Conservation (phyloP, 2,329 filamentous ascomycete genomes). For the Sphaerostilbella broomeana region DNA sequence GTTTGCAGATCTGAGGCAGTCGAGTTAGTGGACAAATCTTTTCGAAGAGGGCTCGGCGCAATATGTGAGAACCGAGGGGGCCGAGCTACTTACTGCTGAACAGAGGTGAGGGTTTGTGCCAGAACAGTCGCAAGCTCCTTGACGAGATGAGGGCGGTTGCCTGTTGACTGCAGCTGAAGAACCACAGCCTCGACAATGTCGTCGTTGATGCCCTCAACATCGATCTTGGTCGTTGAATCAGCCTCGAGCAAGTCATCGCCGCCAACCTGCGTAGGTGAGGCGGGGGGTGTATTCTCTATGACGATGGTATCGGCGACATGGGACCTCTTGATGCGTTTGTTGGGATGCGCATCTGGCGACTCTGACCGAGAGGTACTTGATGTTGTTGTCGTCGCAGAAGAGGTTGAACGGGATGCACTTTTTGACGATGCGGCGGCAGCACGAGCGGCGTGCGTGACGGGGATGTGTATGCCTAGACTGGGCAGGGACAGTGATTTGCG, state of each 20-base stretch:
- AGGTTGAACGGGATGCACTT: conserved; percentile 27
- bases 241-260: conserved; percentile 24
- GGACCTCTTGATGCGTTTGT: conserved; percentile 72
- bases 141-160: conserved; percentile 87
- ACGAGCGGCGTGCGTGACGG: conserved; percentile 57
- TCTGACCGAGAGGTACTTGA: conserved; percentile 25
- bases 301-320: conserved; percentile 68
- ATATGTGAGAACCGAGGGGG: conserved; percentile 13
- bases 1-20: conserved; percentile 72
- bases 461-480: conserved; percentile 85
- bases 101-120: conserved; percentile 67
- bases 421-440: conserved; percentile 44
- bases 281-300: conserved; percentile 66
- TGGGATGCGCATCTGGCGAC: conserved; percentile 34
- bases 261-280: conserved; percentile 29
- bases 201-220: conserved; percentile 81
- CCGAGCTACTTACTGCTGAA: conserved; percentile 72
- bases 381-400: conserved; percentile 26
- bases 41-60: conserved; percentile 2
- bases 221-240: conserved; percentile 31
- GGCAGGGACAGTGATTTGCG: conserved; percentile 91
- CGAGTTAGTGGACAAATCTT: conserved; percentile 21
- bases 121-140: conserved; percentile 85
- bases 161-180: conserved; percentile 78
- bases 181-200: conserved; percentile 92